Conservation (phyloP, 2,329 filamentous ascomycete genomes). For the Beauveria rudraprayagi region DNA sequence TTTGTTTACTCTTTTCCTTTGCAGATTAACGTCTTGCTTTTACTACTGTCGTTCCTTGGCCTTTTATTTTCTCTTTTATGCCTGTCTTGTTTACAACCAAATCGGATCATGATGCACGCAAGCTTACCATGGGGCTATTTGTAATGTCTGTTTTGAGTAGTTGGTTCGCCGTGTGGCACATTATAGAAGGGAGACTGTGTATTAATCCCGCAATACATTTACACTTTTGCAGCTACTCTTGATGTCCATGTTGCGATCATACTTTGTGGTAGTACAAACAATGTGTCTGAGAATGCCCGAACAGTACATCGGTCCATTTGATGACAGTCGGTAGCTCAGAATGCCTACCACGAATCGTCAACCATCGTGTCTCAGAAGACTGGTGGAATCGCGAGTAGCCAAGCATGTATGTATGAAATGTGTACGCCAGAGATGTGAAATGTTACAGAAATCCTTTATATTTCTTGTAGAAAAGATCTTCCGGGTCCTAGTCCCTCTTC, state of each 20-base stretch:
- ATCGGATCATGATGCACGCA: not conserved
- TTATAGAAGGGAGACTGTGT: not conserved
- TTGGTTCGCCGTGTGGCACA: not conserved
- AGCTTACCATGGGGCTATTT: not conserved
- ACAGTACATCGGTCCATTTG: too few species aligned
- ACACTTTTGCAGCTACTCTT: not conserved
- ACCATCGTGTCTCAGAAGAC: too few species aligned
- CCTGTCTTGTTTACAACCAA: not conserved
- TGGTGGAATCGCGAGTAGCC: not conserved
- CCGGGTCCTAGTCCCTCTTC: not conserved
- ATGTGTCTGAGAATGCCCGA: too few species aligned
- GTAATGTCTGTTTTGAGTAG: slow-evolving; percentile 4
- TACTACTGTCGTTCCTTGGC: not conserved
- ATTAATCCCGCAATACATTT: not conserved
- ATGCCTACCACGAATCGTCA: too few species aligned
- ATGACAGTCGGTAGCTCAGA: not conserved
- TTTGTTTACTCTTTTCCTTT: not conserved
- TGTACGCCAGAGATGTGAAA: not conserved
- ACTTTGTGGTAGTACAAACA: not conserved
- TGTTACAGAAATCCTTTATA: slow-evolving; percentile 6
- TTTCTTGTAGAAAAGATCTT: not conserved
- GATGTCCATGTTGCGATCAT: too few species aligned
- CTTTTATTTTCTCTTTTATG: not conserved
- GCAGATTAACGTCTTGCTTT: not conserved
- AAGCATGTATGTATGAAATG: not conserved